Evolutionary conservation across 371 early-diverging fungal species (phyloP), one percentile per base, ranked within the genome.

Genomic region (Apophysomyces variabilis): DNA sequence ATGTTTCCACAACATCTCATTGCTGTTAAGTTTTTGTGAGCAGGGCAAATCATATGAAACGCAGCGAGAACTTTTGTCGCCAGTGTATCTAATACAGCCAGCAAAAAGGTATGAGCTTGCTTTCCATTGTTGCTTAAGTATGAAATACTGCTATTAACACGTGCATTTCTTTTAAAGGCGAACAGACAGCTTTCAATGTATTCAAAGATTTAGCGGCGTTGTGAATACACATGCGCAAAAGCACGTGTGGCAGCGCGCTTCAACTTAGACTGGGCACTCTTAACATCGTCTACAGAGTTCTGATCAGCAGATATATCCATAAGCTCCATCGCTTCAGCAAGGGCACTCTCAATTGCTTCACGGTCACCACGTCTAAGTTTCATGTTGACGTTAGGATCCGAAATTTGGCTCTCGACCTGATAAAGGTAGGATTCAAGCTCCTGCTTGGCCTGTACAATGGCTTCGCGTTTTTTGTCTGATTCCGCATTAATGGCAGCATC

Each of bases 401-500:
- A 81, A 66, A 95, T 75, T 62, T 93, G 86, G 84, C 88, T 87
- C 85, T 93, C 83, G 83, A 90, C 85, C 83, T 92, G 91, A 89
- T 95, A 94, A 67, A 92, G 86, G 77, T 93, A 94, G 60, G 87
- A 79, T 82, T 95, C 95, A 65, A 95, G 88, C 38, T 86, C 91
- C 84, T 94, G 93, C 85, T 89, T 90, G 77, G 94, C 88, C 77
- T 88, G 84, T 68, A 93, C 89, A 65, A 90, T 83, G 73, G 88
- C 92, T 72, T 91, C 92, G 67, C 89, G 90, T 74, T 87, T 88
- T 74, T 89, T 86, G 81, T 95, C 96, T 73, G 92, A 87, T 50
- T 89, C 91, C 84, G 91, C 91, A 87, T 85, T 90, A 86, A 89
- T 87, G 75, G 93, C 94, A 61, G 95, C 95, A 69, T 96, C 96